Base-by-base conservation (phyloP, 2,329 filamentous ascomycete genomes). In the Cladosporium sp. region DNA sequence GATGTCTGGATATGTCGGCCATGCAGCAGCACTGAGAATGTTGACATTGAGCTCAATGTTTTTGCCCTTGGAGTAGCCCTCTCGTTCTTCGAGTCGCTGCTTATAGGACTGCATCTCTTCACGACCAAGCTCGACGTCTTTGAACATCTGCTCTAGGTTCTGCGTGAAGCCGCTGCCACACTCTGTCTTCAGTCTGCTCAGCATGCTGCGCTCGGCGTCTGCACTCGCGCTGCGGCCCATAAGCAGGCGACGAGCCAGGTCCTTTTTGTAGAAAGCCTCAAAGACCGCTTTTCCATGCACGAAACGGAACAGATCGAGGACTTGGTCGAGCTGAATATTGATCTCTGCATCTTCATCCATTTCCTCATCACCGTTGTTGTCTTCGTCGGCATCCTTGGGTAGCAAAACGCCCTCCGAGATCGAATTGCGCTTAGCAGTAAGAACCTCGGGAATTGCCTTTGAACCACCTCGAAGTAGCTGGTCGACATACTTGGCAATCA, bases 101-200 rank as follows among this genome's bases (percentile, higher is more conserved):
- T 90, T 95, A 80, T 96, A 99, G 0, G 90, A 87, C n/a, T 85
- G 80, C 90, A 98, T 96, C 76, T 98, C 94, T 72, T 98, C 95
- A 67, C 91, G 90, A 14, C 91, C 91, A 23, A 97, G 85, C 75
- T 97, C 93, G 78, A 98, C 92, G 74, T 99, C 95, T 78, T 96
- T 97, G 83, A 99, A 99, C 95, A 99, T 99, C 68, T 94, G 92
- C 79, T 99, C 96, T 0, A 99, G 84, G 73, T 99, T 99, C 75
- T 97, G 93, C 0, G 95, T 99, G 76, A 99, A 98, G 71, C 88
- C 91, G 16, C 91, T 90, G 46, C 95, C 95, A 75, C 95, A 99
- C 81, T 99, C 95, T 80, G 89, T 91, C 79, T 95, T 94, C 31
- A 99, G 84, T 70, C 96, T 92, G 29, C 91, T 85, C 57, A 99